Conservation (phyloP, 2,329 filamentous ascomycete genomes). For the Simplicillium sp. region DNA sequence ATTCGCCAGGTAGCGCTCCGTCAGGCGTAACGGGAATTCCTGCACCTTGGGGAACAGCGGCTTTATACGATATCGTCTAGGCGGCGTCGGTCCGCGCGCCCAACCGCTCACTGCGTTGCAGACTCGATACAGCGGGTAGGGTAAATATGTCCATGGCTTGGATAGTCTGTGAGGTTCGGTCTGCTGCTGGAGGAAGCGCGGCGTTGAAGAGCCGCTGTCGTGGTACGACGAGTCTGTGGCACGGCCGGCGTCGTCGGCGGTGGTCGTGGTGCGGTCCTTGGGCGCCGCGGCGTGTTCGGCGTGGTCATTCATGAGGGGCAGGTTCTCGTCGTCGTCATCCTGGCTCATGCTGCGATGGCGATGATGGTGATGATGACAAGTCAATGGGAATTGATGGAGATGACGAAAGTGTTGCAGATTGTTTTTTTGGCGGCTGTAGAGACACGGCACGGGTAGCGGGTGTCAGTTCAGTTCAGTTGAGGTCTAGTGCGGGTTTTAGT, state of each 20-base stretch:
- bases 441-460: no score
- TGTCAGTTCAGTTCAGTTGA: no score
- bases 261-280: slow-evolving; percentile 1
- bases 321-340: slow-evolving; percentile 21
- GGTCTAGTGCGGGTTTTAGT: no score
- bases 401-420: no score
- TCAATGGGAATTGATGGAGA: no score
- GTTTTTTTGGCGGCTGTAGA: no score
- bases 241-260: background rate
- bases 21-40: slow-evolving; percentile 51
- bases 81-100: slow-evolving; percentile 46
- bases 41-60: slow-evolving; percentile 59
- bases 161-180: slow-evolving; percentile 13
- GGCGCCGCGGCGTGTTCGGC: slow-evolving; percentile 14
- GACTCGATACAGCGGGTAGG: slow-evolving; percentile 41
- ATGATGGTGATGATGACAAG: slow-evolving; percentile 12
- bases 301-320: slow-evolving; percentile 27
- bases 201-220: slow-evolving; percentile 31
- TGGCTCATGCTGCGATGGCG: slow-evolving; percentile 9
- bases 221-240: slow-evolving; percentile 8
- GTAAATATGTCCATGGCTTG: slow-evolving; percentile 49
- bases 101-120: slow-evolving; percentile 33
- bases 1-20: slow-evolving; percentile 54
- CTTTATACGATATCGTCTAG: slow-evolving; percentile 37
- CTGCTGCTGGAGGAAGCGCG: slow-evolving; percentile 51